A percentile compares a stretch with the other conserved stretches of the same genome.
phyloP scores from a whole-genome alignment of 345 rosid genomes.

The Ceriops tagal region DNA sequence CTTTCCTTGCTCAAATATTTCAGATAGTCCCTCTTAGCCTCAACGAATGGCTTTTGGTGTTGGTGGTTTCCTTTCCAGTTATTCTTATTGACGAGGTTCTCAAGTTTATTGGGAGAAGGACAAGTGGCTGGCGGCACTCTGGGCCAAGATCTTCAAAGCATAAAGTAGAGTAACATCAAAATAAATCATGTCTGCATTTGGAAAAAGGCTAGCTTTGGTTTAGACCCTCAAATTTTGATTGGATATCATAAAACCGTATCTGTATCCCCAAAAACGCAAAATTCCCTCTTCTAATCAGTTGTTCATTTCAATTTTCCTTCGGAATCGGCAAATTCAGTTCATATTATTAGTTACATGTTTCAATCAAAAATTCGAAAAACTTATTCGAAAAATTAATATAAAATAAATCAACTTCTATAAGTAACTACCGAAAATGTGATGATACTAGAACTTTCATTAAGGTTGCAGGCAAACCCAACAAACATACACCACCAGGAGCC shows the following conservation, averaged over 20 bases:
- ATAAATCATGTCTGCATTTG: neutral
- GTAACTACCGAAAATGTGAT: too few relatives aligned
- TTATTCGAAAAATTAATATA: too few relatives aligned
- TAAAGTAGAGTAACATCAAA: constrained; percentile 42
- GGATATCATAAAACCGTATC: neutral
- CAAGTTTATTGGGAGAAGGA: constrained; percentile 73
- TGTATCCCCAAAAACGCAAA: too few relatives aligned
- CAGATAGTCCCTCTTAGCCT: constrained; percentile 79
- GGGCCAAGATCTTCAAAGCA: constrained; percentile 39
- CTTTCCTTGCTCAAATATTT: constrained; percentile 76
- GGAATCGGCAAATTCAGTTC: too few relatives aligned
- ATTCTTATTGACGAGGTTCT: constrained; percentile 81
- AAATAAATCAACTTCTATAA: too few relatives aligned
- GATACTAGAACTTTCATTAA: too few relatives aligned
- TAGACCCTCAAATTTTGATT: neutral
- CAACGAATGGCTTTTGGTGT: constrained; percentile 86
- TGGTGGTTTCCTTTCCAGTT: constrained; percentile 76
- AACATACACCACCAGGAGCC: neutral
- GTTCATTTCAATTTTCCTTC: neutral
- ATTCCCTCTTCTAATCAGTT: neutral
- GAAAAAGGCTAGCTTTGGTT: neutral
- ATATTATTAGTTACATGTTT: too few relatives aligned
- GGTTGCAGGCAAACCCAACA: neutral
- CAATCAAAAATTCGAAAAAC: too few relatives aligned
- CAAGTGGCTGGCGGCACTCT: constrained; percentile 37